These are phyloP conservation scores for Arxiozyma slooffiae DNA, from an alignment of 1,139 yeast genomes.

Conservation along the genomic window DNA sequence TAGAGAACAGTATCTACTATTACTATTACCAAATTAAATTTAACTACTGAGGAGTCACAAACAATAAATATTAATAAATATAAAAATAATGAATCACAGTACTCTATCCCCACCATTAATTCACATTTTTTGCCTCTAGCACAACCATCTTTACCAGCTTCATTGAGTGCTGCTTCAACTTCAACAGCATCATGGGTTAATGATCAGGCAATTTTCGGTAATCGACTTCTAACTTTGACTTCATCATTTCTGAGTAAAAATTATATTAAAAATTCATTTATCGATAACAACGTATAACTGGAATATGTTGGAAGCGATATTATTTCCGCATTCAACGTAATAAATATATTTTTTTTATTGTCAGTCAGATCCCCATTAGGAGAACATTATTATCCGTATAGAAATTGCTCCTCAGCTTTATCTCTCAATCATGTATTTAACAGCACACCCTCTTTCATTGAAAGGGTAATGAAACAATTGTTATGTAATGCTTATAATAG, in stretches of 20 bases:
- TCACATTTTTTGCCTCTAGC: neutral
- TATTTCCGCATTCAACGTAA: neutral
- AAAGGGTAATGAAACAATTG: too few species aligned
- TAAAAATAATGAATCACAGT: neutral
- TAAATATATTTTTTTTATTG: too few species aligned
- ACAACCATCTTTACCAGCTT: slow-evolving; percentile 9
- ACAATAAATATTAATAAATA: too few species aligned
- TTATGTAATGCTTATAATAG: too few species aligned
- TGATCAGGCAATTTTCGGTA: neutral
- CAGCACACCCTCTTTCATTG: neutral
- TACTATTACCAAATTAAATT: neutral
- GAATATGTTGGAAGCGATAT: neutral
- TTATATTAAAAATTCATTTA: neutral
- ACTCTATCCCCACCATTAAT: neutral
- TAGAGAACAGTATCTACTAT: neutral
- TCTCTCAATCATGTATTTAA: too few species aligned
- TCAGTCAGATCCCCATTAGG: neutral
- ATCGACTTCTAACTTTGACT: neutral
- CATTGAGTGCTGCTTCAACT: neutral
- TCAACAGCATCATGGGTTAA: neutral
- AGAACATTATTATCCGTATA: neutral
- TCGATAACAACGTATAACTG: neutral
- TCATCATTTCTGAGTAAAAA: slow-evolving; percentile 1
- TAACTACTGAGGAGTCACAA: neutral
- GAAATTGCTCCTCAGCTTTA: neutral